Evolutionary conservation across 495 filamentous ascomycete species (phyloP), one percentile per base, ranked within the genome.

Genomic region (Letharia lupina): DNA sequence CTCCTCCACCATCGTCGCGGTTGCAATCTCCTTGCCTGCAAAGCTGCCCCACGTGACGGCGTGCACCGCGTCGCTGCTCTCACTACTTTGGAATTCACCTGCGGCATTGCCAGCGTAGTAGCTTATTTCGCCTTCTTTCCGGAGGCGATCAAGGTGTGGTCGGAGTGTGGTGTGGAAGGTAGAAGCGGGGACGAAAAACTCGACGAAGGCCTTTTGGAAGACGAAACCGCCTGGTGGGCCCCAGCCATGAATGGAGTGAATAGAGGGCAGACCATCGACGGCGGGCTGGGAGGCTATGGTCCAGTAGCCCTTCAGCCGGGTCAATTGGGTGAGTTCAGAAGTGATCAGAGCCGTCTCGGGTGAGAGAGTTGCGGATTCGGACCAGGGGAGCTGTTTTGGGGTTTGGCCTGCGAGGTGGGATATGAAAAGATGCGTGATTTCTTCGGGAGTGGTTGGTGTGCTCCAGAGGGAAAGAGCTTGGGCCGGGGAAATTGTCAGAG

Each of bases 11-110:
- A 98, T 98, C 28, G 94, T 98, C 31, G 94, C 94, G 20, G 94
- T 96, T 70, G 95, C 84, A 69, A 98, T 98, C 79, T 98, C 94
- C 77, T 97, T 97, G 28, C 91, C 93, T 3, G 89, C 88, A 76
- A 98, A 98, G 16, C 89, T 88, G 44, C 94, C 94, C 94, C 94
- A 98, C 4, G 94, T 98, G 4, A 98, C 94, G 2, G 95, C 91
- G 73, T 98, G 96, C 48, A 95, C 91, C 28, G 84, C 80, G 47
- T 82, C 82, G 18, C 74, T 72, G 73, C 75, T 76, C 33, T 73
- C 62, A 42, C 86, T 89, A 23, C 87, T 88, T 59, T 86, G 79
- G 74, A 92, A 91, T 61, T 86, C 86, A 12, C 89, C 89, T 6
- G 76, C 77, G 3, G 76, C 79, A 73, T 96, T 95, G 44, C 83